Conservation (phyloP, 1,139 yeast genomes). For the Debaryomyces nepalensis region DNA sequence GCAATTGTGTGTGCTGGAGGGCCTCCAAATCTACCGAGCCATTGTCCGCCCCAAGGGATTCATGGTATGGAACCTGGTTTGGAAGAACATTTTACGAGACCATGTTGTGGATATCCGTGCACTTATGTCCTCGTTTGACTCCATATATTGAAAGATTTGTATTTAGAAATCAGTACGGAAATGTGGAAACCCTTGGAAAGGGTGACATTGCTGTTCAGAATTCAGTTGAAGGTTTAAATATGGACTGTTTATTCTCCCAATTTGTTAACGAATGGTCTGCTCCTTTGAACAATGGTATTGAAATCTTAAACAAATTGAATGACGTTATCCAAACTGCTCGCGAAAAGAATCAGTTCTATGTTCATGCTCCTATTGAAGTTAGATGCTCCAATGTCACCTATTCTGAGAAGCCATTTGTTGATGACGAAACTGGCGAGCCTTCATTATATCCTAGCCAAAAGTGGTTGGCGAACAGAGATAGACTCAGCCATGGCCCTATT, state of each 20-base stretch:
- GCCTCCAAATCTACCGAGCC: conserved; percentile 74
- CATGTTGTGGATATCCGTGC: conserved; percentile 78
- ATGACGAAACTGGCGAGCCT: conserved; percentile 49
- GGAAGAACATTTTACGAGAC: conserved; percentile 83
- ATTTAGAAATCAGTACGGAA: conserved; percentile 82
- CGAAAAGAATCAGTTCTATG: conserved; percentile 64
- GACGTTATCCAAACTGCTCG: conserved; percentile 67
- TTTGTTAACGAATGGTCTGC: conserved; percentile 97
- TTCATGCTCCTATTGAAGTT: conserved; percentile 95
- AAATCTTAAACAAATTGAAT: conserved; percentile 67
- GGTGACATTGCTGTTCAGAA: conserved; percentile 77
- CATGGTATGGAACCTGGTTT: conserved; percentile 83
- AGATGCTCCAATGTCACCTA: conserved; percentile 87
- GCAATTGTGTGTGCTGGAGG: conserved; percentile 87
- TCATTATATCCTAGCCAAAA: conserved; percentile 46
- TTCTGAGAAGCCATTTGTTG: conserved; percentile 44
- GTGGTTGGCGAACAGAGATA: conserved; percentile 44
- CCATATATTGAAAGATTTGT: conserved; percentile 86
- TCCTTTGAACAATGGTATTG: conserved; percentile 78
- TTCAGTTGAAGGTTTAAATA: conserved; percentile 85
- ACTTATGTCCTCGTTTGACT: conserved; percentile 71
- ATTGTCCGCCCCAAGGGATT: conserved; percentile 65
- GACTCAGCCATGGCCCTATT: conserved; percentile 66
- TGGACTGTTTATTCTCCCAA: conserved; percentile 95
- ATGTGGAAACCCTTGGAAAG: conserved; percentile 65